These are phyloP conservation scores for Dendrocalamus sinicus DNA, from an alignment of 176 grass and related monocot species.

Conservation along the genomic window DNA sequence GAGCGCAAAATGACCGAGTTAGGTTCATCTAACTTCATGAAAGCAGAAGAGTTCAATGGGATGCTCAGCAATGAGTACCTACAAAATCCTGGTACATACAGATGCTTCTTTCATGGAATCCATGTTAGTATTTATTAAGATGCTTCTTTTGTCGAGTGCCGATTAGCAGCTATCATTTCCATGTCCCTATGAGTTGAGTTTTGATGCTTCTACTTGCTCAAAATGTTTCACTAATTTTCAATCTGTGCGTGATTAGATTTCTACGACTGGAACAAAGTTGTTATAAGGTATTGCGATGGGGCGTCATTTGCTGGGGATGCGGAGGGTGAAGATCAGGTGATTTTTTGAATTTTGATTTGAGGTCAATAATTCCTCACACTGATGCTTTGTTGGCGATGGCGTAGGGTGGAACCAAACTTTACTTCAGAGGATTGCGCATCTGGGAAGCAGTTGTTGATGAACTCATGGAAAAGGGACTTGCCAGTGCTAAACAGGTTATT, in stretches of 20 bases:
- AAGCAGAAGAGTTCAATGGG: constrained; percentile 47
- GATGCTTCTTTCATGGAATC: neutral
- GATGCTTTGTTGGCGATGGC: neutral
- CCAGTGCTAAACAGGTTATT: constrained; percentile 68
- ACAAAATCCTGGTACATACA: constrained; percentile 65
- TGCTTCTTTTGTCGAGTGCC: no score
- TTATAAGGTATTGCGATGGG: constrained; percentile 79
- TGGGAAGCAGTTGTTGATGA: constrained; percentile 66
- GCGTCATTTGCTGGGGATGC: constrained; percentile 75
- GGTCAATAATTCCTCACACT: neutral
- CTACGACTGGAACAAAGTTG: constrained; percentile 85
- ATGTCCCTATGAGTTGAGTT: neutral
- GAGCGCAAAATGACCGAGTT: constrained; percentile 30
- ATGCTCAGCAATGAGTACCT: constrained; percentile 62
- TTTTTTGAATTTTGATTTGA: neutral
- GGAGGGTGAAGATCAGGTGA: constrained; percentile 54
- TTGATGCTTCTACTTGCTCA: neutral
- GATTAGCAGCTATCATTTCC: neutral
- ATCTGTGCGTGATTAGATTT: constrained; percentile 49
- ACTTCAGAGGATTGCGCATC: constrained; percentile 76
- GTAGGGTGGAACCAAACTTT: constrained; percentile 68
- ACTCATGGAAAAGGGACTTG: constrained; percentile 66
- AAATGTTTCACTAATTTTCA: neutral
- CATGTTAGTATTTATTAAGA: neutral
- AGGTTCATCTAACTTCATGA: constrained; percentile 72